These are phyloP conservation scores for Kwoniella europaea DNA, from an alignment of 768 basidiomycete genomes.

Conservation along the genomic window DNA sequence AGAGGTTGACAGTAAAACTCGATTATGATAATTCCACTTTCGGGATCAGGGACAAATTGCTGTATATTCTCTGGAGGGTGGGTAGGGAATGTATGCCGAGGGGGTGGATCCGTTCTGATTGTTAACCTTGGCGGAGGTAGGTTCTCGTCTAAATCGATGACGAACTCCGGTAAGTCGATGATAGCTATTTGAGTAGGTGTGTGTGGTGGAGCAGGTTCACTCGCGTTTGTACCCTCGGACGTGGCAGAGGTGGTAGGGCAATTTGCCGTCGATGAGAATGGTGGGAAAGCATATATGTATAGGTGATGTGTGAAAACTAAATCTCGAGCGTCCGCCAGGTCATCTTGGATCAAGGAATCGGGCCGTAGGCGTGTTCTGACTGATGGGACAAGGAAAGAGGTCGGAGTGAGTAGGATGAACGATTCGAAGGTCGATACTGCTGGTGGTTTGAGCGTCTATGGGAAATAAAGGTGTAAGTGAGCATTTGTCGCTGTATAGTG, in stretches of 20 bases:
- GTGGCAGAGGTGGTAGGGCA: not conserved
- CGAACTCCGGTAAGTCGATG: slow-evolving; percentile 46
- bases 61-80: slow-evolving; percentile 35
- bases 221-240: not conserved
- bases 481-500: no score
- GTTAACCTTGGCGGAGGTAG: slow-evolving; percentile 49
- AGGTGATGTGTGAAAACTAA: slow-evolving; percentile 47
- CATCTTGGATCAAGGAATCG: slow-evolving; percentile 27
- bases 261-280: slow-evolving; percentile 27
- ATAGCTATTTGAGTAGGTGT: slow-evolving; percentile 43
- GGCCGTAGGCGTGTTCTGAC: slow-evolving; percentile 45
- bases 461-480: not conserved
- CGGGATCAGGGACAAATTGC: slow-evolving; percentile 46
- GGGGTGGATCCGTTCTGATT: slow-evolving; percentile 56
- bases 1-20: slow-evolving; percentile 50
- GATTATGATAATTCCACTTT: slow-evolving; percentile 47
- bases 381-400: slow-evolving; percentile 45
- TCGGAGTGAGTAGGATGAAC: slow-evolving; percentile 46
- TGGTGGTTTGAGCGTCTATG: slow-evolving; percentile 38
- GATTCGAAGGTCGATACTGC: slow-evolving; percentile 46
- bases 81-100: slow-evolving; percentile 48
- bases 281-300: slow-evolving; percentile 51
- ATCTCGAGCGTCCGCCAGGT: slow-evolving; percentile 39
- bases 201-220: slow-evolving; percentile 43
- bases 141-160: slow-evolving; percentile 28